Evolutionary conservation across 2,329 filamentous ascomycete species (phyloP), one percentile per base, ranked within the genome.

Genomic region (Elsinoe ampelina): DNA sequence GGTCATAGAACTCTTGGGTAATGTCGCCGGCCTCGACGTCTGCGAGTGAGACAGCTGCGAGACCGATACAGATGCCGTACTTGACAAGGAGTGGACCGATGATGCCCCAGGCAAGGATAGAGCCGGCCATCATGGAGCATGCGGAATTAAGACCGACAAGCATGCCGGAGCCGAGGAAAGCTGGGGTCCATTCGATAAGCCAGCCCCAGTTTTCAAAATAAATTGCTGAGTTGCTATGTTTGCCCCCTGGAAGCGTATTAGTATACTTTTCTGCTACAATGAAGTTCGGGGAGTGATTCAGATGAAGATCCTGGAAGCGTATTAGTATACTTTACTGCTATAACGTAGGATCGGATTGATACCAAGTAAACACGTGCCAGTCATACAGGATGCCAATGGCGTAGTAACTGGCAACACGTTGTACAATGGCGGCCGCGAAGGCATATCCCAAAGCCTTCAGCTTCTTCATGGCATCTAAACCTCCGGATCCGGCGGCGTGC

Each of bases 191-290:
- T 61, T 82, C 80, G 45, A 82, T 71, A 60, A 78, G 72, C 81
- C 80, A 84, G 11, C 79, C 79, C 81, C 81, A 84, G 67, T 77
- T 81, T 67, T 83, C 80, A 15, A 79, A 73, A 45, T 73, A 71
- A 30, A 81, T 70, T 0, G 78, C 78, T 13, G 67, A 66, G 60
- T 76, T 74, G 67, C 80, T 76, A 54, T 52, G 48, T 10, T 35
- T 35, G 34, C 48, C 74, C 71, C 55, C 73, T 71, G 79, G 26
- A 30, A 30, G 26, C 7, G 26, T 30, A 30, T 30, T 30, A 30
- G 26, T 30, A 30, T 7, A 30, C 26, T 5, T 30, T 30, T 30
- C 26, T 30, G 26, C 26, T 30, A 8, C 26, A 30, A 30, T 7
- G 26, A 30, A 3, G 26, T 5, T 7, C 26, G 26, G 26, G 26